Percentiles rank a stretch among this genome's conserved stretches.
These are phyloP conservation scores for Cyclocybe cylindracea DNA, from an alignment of 768 basidiomycete species.

Conservation along the genomic window DNA sequence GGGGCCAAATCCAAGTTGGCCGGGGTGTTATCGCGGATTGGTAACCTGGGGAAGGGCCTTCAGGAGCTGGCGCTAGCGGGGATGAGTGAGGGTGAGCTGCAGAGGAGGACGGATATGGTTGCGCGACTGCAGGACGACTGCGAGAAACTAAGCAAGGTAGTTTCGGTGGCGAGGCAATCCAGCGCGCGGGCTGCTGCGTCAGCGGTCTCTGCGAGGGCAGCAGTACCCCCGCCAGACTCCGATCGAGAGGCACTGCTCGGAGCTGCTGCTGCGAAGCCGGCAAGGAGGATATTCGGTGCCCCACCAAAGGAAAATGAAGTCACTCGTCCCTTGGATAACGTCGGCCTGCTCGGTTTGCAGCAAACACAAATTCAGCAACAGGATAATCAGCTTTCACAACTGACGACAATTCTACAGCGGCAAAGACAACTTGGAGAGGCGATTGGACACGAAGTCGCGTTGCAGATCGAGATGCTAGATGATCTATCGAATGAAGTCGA, in stretches of 20 bases:
- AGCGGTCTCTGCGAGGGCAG: slow-evolving; percentile 25
- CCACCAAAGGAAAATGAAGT: slow-evolving; percentile 77
- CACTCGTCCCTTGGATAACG: slow-evolving; percentile 87
- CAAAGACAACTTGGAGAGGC: slow-evolving; percentile 87
- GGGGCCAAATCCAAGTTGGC: slow-evolving; percentile 86
- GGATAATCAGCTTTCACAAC: slow-evolving; percentile 75
- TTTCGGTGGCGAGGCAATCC: slow-evolving; percentile 68
- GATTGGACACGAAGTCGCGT: slow-evolving; percentile 77
- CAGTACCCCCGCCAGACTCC: slow-evolving; percentile 48
- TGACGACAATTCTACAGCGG: slow-evolving; percentile 80
- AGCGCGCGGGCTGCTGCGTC: slow-evolving; percentile 33
- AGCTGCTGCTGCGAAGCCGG: slow-evolving; percentile 39
- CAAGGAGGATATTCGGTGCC: slow-evolving; percentile 81
- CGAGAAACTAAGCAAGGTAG: slow-evolving; percentile 84
- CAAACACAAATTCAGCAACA: slow-evolving; percentile 81
- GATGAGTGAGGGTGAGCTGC: slow-evolving; percentile 90
- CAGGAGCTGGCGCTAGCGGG: slow-evolving; percentile 64
- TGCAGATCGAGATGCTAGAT: slow-evolving; percentile 88
- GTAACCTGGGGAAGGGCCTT: slow-evolving; percentile 68
- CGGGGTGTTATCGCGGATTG: slow-evolving; percentile 72
- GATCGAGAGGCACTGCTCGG: slow-evolving; percentile 72
- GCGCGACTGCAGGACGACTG: slow-evolving; percentile 88
- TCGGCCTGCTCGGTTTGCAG: slow-evolving; percentile 79
- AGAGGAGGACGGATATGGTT: slow-evolving; percentile 87
- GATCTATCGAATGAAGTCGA: slow-evolving; percentile 78